Conservation (phyloP, 495 filamentous ascomycete genomes). For the Podospora conica region DNA sequence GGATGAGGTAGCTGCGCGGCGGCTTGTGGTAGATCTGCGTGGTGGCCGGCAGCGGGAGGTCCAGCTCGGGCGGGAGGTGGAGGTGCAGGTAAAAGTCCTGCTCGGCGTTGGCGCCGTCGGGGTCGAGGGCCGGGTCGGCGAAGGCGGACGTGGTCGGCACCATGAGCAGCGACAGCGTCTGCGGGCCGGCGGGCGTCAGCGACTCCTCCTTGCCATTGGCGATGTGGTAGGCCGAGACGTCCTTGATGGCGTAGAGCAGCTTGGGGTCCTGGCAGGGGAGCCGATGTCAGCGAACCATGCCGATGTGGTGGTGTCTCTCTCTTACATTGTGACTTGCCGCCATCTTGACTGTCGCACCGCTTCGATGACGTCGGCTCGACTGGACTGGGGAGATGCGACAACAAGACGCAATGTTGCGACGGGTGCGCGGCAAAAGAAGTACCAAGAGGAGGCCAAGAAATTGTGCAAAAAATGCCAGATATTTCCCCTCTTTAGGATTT, state of each 20-base stretch:
- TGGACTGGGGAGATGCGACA: slow-evolving; percentile 2
- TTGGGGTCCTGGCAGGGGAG: slow-evolving; percentile 54
- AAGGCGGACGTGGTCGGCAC: slow-evolving; percentile 76
- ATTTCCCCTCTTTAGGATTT: neutral
- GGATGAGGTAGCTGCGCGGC: slow-evolving; percentile 82
- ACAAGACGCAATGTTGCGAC: neutral
- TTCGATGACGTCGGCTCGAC: slow-evolving; percentile 3
- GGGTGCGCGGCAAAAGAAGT: neutral
- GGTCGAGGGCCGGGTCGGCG: slow-evolving; percentile 52
- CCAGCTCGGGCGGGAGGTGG: slow-evolving; percentile 87
- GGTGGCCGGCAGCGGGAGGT: slow-evolving; percentile 81
- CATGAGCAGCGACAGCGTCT: slow-evolving; percentile 88
- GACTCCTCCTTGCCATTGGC: slow-evolving; percentile 77
- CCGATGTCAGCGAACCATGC: slow-evolving; percentile 3
- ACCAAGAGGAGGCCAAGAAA: neutral
- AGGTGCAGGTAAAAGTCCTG: slow-evolving; percentile 96
- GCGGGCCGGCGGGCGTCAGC: slow-evolving; percentile 77
- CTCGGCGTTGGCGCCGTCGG: slow-evolving; percentile 56
- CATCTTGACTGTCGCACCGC: slow-evolving; percentile 26
- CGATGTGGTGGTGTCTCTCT: neutral
- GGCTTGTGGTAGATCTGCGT: slow-evolving; percentile 95
- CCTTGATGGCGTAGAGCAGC: slow-evolving; percentile 75
- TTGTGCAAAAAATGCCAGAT: neutral
- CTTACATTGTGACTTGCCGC: slow-evolving; percentile 47
- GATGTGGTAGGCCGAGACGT: slow-evolving; percentile 81